Evolutionary conservation across 2,329 filamentous ascomycete genomes (phyloP), one percentile per base, ranked within the genome.

Genomic region (Fusarium globosum): DNA sequence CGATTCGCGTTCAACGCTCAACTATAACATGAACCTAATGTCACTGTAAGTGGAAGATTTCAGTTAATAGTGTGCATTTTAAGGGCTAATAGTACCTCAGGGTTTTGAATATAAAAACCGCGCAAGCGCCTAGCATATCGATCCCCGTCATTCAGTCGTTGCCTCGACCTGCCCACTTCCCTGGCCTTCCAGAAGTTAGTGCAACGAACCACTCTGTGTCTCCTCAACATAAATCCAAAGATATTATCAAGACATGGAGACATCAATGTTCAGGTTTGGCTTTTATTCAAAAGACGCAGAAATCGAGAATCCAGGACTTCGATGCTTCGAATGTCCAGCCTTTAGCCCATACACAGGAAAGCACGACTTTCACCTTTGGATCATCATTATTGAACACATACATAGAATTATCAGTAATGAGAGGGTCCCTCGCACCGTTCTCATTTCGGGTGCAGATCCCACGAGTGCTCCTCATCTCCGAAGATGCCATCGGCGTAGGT

Each of bases 391-490:
- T 52, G 6, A 52, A 20, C 6, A 11, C 6, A 7, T 52, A 52
- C 13, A 36, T 52, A 20, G 13, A 52, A 6, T 2, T 52, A 2
- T 26, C 30, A 26, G 3, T 52, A 14, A 20, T 49, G 0, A 36
- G n/a, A 35, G 48, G 30, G 4, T 0, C 16, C 14, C 8, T 52
- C 0, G 7, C 30, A 2, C 30, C 48, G 2, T 0, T 51, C 0
- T 35, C 30, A 7, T 8, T 51, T 14, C n/a, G 21, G 8, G 11
- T 51, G n/a, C 48, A 36, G 6, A 14, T 51, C 21, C 48, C 48
- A 0, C 0, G 12, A 2, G 48, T 36, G 0, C 48, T 51, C 1
- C 6, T 23, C 2, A 7, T 51, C n/a, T 51, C 21, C 16, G 2
- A 35, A 1, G 3, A 23, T 10, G 16, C 2, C n/a, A 26, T 30